These are phyloP conservation scores for Leishmania lainsoni DNA, from an alignment of 208 protist species.

Conservation along the genomic window DNA sequence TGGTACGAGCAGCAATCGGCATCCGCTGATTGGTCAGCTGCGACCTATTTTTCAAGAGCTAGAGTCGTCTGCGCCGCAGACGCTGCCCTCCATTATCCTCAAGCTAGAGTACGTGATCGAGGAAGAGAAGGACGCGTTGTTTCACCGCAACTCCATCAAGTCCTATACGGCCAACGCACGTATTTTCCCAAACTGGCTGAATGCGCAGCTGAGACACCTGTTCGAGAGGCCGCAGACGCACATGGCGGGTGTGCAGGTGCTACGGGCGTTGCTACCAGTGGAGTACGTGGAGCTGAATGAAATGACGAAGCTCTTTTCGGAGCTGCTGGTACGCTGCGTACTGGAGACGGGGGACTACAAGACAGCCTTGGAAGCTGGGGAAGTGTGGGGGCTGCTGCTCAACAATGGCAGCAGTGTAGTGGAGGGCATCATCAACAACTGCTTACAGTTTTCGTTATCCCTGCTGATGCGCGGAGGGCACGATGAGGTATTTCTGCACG, in stretches of 20 bases:
- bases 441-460: conserved; percentile 57
- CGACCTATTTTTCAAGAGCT: conserved; percentile 85
- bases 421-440: conserved; percentile 70
- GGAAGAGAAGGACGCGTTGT: conserved; percentile 84
- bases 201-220: conserved; percentile 70
- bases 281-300: conserved; percentile 85
- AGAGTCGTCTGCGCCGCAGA: conserved; percentile 35
- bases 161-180: conserved; percentile 48
- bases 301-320: conserved; percentile 72
- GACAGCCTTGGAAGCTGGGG: conserved; percentile 53
- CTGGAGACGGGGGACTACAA: conserved; percentile 48
- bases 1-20: conserved; percentile 30
- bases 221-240: conserved; percentile 68
- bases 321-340: conserved; percentile 65
- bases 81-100: conserved; percentile 70
- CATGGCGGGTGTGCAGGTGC: conserved; percentile 64
- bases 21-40: conserved; percentile 86
- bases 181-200: conserved; percentile 70
- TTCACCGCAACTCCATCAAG: conserved; percentile 67
- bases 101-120: conserved; percentile 88
- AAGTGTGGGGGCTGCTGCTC: conserved; percentile 82
- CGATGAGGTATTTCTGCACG: conserved; percentile 41
- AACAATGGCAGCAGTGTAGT: conserved; percentile 75
- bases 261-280: conserved; percentile 67
- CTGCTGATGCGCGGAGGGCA: conserved; percentile 47